Evolutionary conservation across 805 yeast species (phyloP).

Genomic region (Barnettozyma vustinii): DNA sequence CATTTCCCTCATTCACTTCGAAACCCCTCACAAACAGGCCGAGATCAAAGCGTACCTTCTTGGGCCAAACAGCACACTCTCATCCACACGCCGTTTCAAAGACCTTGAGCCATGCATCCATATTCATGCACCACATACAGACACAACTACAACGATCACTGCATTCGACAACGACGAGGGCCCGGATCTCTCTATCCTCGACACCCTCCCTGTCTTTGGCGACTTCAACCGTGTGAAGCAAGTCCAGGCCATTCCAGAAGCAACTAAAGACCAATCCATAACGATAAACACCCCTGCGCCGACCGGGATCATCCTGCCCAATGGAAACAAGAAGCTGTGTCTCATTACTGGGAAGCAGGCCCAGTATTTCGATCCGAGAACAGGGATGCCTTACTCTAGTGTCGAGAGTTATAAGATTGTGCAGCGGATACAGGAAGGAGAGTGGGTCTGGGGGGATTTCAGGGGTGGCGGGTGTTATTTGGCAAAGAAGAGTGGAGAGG

Average conservation of each 20-base stretch:
- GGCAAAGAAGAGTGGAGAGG: constrained; percentile 31
- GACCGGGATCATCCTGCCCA: constrained; percentile 65
- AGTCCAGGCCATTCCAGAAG: constrained; percentile 39
- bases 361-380: constrained; percentile 79
- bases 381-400: constrained; percentile 81
- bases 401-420: constrained; percentile 75
- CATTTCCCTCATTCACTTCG: constrained; percentile 47
- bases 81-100: constrained; percentile 47
- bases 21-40: constrained; percentile 29
- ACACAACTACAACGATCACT: constrained; percentile 13
- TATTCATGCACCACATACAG: constrained; percentile 28
- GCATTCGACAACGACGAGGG: constrained; percentile 33
- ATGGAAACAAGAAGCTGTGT: constrained; percentile 63
- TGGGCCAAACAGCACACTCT: constrained; percentile 52
- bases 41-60: constrained; percentile 40
- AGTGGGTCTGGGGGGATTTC: constrained; percentile 46
- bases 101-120: constrained; percentile 48
- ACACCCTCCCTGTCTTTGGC: constrained; percentile 52
- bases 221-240: constrained; percentile 39
- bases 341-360: constrained; percentile 75
- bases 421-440: constrained; percentile 51
- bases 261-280: constrained; percentile 42
- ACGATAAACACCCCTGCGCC: constrained; percentile 67
- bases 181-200: constrained; percentile 33
- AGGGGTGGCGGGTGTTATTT: constrained; percentile 45